phyloP scores from a whole-genome alignment of 2,329 filamentous ascomycete species.

The Pseudogymnoascus sp. region DNA sequence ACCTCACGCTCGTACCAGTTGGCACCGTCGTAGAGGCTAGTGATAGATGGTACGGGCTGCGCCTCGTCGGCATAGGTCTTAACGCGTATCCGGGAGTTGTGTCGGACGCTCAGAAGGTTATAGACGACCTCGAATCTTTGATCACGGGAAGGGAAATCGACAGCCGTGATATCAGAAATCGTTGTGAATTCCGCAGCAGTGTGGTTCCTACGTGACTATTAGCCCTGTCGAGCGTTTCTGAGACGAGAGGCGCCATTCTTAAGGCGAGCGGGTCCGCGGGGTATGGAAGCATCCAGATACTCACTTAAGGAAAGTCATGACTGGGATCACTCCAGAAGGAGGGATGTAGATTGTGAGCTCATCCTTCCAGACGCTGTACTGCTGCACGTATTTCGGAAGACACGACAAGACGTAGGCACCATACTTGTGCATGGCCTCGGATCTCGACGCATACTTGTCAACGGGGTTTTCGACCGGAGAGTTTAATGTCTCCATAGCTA shows the following conservation, averaged over 20 bases:
- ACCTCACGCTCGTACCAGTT: slow-evolving; percentile 99
- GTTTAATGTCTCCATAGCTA: slow-evolving; percentile 56
- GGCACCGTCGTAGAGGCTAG: slow-evolving; percentile 81
- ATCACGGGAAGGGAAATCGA: slow-evolving; percentile 91
- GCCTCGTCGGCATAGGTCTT: slow-evolving; percentile 99
- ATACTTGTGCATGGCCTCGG: slow-evolving; percentile 84
- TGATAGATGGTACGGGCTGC: slow-evolving; percentile 84
- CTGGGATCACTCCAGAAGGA: slow-evolving; percentile 79
- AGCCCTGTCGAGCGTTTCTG: background rate
- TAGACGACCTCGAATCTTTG: slow-evolving; percentile 98
- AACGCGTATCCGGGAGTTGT: slow-evolving; percentile 93
- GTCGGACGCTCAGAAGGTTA: slow-evolving; percentile 89
- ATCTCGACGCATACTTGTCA: slow-evolving; percentile 86
- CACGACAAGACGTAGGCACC: slow-evolving; percentile 95
- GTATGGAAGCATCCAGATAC: slow-evolving; percentile 14
- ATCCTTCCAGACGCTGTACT: slow-evolving; percentile 99
- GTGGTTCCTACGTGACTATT: slow-evolving; percentile 55
- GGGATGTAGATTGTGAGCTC: slow-evolving; percentile 92
- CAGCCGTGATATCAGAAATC: slow-evolving; percentile 83
- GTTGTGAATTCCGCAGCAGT: slow-evolving; percentile 95
- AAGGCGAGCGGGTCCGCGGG: background rate
- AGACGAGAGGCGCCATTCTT: slow-evolving; percentile 12
- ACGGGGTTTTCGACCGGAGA: slow-evolving; percentile 80
- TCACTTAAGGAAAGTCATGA: slow-evolving; percentile 90
- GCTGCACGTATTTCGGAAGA: slow-evolving; percentile 95